These are phyloP conservation scores for Rhodotorula graminis DNA, from an alignment of 768 basidiomycete genomes.

Conservation along the genomic window DNA sequence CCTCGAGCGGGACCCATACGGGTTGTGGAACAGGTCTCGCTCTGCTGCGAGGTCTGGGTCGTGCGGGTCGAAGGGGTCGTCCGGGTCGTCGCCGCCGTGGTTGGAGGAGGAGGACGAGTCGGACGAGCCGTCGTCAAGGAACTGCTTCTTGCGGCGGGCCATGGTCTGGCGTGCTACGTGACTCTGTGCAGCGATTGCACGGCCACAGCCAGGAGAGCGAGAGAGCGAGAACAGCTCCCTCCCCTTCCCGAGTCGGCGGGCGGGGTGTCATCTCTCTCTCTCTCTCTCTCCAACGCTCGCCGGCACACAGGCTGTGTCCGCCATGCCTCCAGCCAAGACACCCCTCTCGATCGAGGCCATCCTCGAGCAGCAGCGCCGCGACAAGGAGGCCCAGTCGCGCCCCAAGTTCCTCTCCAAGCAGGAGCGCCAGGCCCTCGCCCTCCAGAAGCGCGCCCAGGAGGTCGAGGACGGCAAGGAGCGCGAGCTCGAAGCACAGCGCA, in stretches of 20 bases:
- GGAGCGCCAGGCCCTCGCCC: constrained; percentile 80
- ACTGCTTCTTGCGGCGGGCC: constrained; percentile 47
- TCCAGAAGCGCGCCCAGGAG: constrained; percentile 78
- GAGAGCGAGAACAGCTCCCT: too few relatives aligned
- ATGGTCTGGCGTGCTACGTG: constrained; percentile 36
- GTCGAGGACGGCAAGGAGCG: constrained; percentile 66
- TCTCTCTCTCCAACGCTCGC: neutral
- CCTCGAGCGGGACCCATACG: constrained; percentile 51
- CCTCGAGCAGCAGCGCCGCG: constrained; percentile 76
- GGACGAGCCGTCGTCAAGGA: constrained; percentile 19
- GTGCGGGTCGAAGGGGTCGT: constrained; percentile 46
- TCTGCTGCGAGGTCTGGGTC: constrained; percentile 64
- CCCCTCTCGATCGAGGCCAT: constrained; percentile 85
- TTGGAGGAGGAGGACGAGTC: constrained; percentile 54
- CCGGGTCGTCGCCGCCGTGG: constrained; percentile 47
- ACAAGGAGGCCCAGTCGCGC: constrained; percentile 85
- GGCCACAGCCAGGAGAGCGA: neutral
- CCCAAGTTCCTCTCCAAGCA: constrained; percentile 92
- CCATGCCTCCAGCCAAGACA: constrained; percentile 13
- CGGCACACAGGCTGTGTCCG: neutral
- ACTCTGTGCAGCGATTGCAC: neutral
- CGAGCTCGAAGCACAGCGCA: constrained; percentile 58
- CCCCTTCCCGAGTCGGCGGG: too few relatives aligned
- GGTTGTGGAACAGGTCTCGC: constrained; percentile 68
- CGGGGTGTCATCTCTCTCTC: neutral